Evolutionary conservation across 768 basidiomycete genomes (phyloP).

Genomic region (Suillus tomentosus): DNA sequence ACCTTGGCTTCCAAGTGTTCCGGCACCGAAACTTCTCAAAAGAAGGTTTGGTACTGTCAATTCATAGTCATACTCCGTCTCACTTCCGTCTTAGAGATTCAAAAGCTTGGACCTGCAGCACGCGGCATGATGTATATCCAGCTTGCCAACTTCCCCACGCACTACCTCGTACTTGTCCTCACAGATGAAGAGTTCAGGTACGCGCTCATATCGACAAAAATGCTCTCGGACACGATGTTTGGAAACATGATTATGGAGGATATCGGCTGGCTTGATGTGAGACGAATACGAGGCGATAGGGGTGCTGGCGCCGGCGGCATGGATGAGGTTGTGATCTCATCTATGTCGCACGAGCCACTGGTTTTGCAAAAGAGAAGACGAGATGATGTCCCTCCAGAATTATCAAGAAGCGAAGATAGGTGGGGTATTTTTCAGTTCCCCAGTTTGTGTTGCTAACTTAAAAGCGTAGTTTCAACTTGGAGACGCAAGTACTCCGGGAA

Average conservation of each 20-base stretch:
- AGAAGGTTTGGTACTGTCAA: constrained; percentile 49
- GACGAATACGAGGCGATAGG: constrained; percentile 58
- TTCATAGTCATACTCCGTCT: not conserved
- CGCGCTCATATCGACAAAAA: constrained; percentile 73
- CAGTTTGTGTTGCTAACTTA: constrained; percentile 10
- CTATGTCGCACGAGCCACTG: constrained; percentile 21
- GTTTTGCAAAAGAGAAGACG: constrained; percentile 36
- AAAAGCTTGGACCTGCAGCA: constrained; percentile 66
- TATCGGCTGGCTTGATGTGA: constrained; percentile 76
- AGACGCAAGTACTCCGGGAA: constrained; percentile 72
- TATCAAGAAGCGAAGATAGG: constrained; percentile 30
- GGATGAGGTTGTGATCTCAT: constrained; percentile 17
- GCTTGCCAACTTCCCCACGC: constrained; percentile 71
- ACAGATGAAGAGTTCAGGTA: constrained; percentile 78
- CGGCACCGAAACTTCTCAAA: constrained; percentile 64
- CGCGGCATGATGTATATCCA: constrained; percentile 75
- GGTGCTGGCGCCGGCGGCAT: constrained; percentile 17
- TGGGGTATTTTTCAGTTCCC: constrained; percentile 17
- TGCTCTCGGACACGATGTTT: constrained; percentile 55
- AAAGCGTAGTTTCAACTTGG: constrained; percentile 56
- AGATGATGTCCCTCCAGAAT: constrained; percentile 13
- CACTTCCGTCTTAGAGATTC: constrained; percentile 49
- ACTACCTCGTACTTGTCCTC: constrained; percentile 85
- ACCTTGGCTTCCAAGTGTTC: constrained; percentile 79
- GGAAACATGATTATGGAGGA: constrained; percentile 70